Conservation (phyloP, 2,329 filamentous ascomycete species). For the Monilinia aucupariae region DNA sequence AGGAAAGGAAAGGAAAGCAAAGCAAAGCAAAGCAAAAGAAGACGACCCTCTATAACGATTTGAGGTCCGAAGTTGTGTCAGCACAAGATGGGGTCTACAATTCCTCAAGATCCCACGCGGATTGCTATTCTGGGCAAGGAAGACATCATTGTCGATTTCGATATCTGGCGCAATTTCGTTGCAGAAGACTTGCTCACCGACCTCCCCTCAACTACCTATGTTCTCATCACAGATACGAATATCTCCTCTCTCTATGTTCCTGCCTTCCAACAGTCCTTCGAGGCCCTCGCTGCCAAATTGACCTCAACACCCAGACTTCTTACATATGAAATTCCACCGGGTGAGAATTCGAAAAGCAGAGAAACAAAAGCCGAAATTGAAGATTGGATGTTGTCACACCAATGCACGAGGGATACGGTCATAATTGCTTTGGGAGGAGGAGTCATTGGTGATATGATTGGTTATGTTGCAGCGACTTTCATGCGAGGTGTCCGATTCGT, state of each 20-base stretch:
- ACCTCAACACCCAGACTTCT: slow-evolving; percentile 62
- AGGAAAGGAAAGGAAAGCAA: too few species aligned
- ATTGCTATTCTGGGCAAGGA: slow-evolving; percentile 85
- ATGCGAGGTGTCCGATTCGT: slow-evolving; percentile 97
- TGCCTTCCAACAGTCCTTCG: slow-evolving; percentile 65
- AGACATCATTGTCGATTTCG: slow-evolving; percentile 86
- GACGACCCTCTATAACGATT: background rate
- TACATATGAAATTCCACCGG: slow-evolving; percentile 80
- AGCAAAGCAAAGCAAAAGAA: background rate
- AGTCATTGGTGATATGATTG: slow-evolving; percentile 96
- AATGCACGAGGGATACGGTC: slow-evolving; percentile 92
- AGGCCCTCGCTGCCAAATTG: slow-evolving; percentile 37
- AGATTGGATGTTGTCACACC: slow-evolving; percentile 89
- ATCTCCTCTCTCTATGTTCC: slow-evolving; percentile 75
- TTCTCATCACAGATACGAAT: slow-evolving; percentile 95
- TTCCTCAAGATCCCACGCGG: slow-evolving; percentile 41
- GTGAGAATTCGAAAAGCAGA: slow-evolving; percentile 88
- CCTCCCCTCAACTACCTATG: slow-evolving; percentile 81
- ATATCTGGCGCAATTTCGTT: slow-evolving; percentile 79
- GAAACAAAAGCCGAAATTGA: slow-evolving; percentile 94
- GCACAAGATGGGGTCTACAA: slow-evolving; percentile 28
- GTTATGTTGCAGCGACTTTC: slow-evolving; percentile 95
- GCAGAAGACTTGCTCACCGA: slow-evolving; percentile 73
- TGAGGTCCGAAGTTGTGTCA: background rate
- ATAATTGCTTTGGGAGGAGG: slow-evolving; percentile 92